phyloP scores from a whole-genome alignment of 1,284 basidiomycete genomes.

The Chondrostereum purpureum region DNA sequence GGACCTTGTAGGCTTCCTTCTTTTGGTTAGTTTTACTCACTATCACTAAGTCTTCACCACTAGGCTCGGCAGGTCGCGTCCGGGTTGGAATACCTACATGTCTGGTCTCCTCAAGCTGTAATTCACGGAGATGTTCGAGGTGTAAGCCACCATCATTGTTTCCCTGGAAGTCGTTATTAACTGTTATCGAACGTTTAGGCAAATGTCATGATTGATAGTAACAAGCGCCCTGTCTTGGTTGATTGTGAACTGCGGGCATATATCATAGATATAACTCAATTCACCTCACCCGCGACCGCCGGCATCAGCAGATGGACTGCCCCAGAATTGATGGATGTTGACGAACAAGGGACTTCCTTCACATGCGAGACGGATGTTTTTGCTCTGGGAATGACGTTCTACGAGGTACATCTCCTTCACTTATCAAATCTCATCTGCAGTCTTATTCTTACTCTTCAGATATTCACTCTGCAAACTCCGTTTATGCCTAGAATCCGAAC shows the following conservation, averaged over 20 bases:
- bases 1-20: background rate
- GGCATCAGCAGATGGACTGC: constrained; percentile 20
- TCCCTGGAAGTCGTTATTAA: background rate
- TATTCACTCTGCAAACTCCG: constrained; percentile 15
- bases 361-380: constrained; percentile 18
- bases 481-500: constrained; percentile 15
- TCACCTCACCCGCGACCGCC: constrained; percentile 18
- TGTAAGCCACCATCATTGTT: constrained; percentile 11
- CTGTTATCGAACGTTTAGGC: constrained; percentile 13
- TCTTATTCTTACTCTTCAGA: constrained; percentile 6
- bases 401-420: constrained; percentile 21
- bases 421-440: background rate
- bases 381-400: constrained; percentile 18
- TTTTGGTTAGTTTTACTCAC: background rate
- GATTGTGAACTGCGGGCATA: constrained; percentile 19
- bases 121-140: constrained; percentile 20
- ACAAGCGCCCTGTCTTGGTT: constrained; percentile 14
- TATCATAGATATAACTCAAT: constrained; percentile 17
- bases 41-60: background rate
- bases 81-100: background rate
- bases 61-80: background rate
- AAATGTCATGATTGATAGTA: constrained; percentile 18
- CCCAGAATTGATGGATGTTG: constrained; percentile 19
- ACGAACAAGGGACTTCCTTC: constrained; percentile 6
- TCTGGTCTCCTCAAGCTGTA: constrained; percentile 4